Evolutionary conservation across 2,329 filamentous ascomycete species (phyloP).

Genomic region (Emmonsiellopsis sp.): DNA sequence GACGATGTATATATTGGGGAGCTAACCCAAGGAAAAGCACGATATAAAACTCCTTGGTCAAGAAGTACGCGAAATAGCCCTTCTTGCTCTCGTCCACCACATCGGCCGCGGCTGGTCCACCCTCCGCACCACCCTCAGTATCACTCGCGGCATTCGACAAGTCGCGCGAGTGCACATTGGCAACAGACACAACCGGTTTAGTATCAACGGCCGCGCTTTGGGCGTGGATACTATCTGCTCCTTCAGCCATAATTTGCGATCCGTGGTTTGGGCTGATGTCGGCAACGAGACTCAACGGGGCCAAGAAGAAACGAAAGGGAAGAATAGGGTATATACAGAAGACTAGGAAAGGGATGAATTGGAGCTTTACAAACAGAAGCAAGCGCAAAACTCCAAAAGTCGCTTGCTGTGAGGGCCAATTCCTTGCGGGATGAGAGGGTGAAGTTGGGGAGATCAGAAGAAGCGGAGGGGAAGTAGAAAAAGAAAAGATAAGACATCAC

Average conservation of each 20-base stretch:
- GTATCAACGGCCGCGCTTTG: constrained; percentile 13
- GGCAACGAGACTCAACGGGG: not conserved
- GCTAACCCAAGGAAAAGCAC: constrained; percentile 63
- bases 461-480: constrained; percentile 9
- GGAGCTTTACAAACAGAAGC: constrained; percentile 40
- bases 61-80: constrained; percentile 59
- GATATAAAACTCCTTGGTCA: constrained; percentile 79
- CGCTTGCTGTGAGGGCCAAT: constrained; percentile 27
- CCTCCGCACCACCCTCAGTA: constrained; percentile 9
- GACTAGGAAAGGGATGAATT: constrained; percentile 9
- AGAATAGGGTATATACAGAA: not conserved
- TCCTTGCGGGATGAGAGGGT: constrained; percentile 1
- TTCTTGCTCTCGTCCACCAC: constrained; percentile 35
- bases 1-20: not conserved
- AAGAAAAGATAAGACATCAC: constrained; percentile 2
- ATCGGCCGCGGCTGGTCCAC: constrained; percentile 23
- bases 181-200: constrained; percentile 1
- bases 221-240: constrained; percentile 17
- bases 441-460: constrained; percentile 6
- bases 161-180: not conserved
- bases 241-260: constrained; percentile 18
- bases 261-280: not conserved
- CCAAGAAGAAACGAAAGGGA: not conserved
- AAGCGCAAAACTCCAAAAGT: constrained; percentile 52
- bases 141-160: not conserved